Evolutionary conservation across 352 stramenopile genomes (phyloP).

Genomic region (Hyaloperonospora arabidopsidis): DNA sequence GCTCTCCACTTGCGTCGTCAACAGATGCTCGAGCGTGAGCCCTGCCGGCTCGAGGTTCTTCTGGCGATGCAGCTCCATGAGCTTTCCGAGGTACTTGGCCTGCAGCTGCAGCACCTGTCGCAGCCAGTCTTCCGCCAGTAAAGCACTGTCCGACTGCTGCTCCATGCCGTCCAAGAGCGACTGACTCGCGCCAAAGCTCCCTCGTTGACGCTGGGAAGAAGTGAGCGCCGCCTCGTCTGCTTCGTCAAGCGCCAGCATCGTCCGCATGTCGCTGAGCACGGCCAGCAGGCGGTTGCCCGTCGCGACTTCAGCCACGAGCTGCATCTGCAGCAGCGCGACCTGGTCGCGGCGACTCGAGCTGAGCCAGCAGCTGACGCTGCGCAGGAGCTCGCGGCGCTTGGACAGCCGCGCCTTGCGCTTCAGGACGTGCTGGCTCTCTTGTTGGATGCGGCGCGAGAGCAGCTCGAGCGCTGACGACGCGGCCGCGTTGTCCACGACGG

Average conservation of each 20-base stretch:
- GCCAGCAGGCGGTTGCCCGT: conserved; percentile 55
- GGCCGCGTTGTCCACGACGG: conserved; percentile 9
- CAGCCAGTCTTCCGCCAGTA: conserved; percentile 55
- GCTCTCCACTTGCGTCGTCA: conserved; percentile 27
- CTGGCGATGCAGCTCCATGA: conserved; percentile 41
- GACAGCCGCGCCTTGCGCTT: conserved; percentile 36
- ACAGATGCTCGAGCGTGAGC: conserved; percentile 34
- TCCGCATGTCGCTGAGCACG: conserved; percentile 41
- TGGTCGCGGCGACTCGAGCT: conserved; percentile 46
- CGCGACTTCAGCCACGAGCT: conserved; percentile 59
- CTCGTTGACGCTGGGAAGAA: conserved; percentile 7
- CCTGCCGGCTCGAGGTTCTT: conserved; percentile 27
- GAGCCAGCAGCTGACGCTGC: conserved; percentile 39
- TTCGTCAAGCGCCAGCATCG: conserved; percentile 39
- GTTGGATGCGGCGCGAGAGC: conserved; percentile 46
- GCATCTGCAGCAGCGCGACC: conserved; percentile 57
- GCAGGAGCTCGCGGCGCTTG: conserved; percentile 39
- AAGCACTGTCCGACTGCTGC: conserved; percentile 47
- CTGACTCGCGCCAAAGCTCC: conserved; percentile 34
- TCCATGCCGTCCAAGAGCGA: conserved; percentile 38
- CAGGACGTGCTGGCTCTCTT: conserved; percentile 36
- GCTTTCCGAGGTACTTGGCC: conserved; percentile 42
- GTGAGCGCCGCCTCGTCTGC: conserved; percentile 16
- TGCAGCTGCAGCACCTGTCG: conserved; percentile 47
- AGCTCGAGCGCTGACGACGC: conserved; percentile 30